These are phyloP conservation scores for Hordeum marinum DNA, from an alignment of 176 grass and related monocot species.

Conservation along the genomic window DNA sequence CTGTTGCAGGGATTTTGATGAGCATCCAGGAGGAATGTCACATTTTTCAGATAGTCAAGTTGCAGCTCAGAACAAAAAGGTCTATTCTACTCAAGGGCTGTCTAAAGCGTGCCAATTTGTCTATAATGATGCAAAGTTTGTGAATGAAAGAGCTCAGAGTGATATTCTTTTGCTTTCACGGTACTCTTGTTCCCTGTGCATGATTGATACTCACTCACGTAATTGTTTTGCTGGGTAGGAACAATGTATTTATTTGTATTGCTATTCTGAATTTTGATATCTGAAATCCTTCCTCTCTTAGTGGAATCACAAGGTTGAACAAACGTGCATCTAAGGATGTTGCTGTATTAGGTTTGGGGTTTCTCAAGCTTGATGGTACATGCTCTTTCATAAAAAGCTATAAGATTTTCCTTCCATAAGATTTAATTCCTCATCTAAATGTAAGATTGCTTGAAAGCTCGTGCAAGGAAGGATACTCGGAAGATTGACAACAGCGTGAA, in stretches of 20 bases:
- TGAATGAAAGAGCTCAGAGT: slow-evolving; percentile 93
- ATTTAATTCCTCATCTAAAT: slow-evolving; percentile 21
- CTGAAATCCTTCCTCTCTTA: slow-evolving; percentile 31
- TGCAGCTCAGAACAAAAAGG: slow-evolving; percentile 26
- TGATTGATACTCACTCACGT: not conserved
- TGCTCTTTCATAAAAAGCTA: slow-evolving; percentile 2
- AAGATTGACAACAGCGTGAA: slow-evolving; percentile 91
- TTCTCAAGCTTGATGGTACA: slow-evolving; percentile 95
- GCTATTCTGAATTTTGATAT: slow-evolving; percentile 13
- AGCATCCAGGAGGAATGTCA: slow-evolving; percentile 27
- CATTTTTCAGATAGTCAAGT: slow-evolving; percentile 39
- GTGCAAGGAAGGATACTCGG: slow-evolving; percentile 71
- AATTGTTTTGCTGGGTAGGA: not conserved
- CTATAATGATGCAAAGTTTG: slow-evolving; percentile 96
- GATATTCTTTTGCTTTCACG: slow-evolving; percentile 91
- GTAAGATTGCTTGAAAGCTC: slow-evolving; percentile 53
- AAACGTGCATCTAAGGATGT: slow-evolving; percentile 86
- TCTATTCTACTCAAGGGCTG: slow-evolving; percentile 51
- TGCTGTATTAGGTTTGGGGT: slow-evolving; percentile 73
- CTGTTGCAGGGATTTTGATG: slow-evolving; percentile 30
- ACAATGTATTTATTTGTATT: not conserved
- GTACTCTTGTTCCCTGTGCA: slow-evolving; percentile 28
- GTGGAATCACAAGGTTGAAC: slow-evolving; percentile 91
- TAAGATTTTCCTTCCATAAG: not conserved
- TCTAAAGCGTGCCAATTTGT: slow-evolving; percentile 83